phyloP scores from a whole-genome alignment of 768 basidiomycete species.

The Kwoniella bestiolae region DNA sequence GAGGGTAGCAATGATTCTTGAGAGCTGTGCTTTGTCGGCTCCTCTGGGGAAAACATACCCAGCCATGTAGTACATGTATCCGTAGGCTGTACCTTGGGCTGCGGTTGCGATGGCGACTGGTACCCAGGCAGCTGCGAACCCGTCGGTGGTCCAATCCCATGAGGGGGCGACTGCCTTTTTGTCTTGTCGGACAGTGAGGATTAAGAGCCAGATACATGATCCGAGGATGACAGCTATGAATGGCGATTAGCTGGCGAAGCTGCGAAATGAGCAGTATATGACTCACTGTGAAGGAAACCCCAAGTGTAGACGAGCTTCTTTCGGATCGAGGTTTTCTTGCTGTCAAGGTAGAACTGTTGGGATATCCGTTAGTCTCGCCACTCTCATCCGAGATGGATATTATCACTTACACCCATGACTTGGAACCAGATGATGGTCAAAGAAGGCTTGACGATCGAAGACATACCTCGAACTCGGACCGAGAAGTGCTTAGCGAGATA shows the following conservation, averaged over 20 bases:
- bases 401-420: slow-evolving; percentile 10
- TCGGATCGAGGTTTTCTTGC: slow-evolving; percentile 15
- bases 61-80: slow-evolving; percentile 23
- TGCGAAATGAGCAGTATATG: no score
- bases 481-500: slow-evolving; percentile 20
- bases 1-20: slow-evolving; percentile 24
- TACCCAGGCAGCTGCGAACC: slow-evolving; percentile 20
- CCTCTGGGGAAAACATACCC: slow-evolving; percentile 17
- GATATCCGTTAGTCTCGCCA: neutral
- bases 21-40: slow-evolving; percentile 12
- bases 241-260: no score
- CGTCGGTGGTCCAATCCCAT: slow-evolving; percentile 20
- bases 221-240: slow-evolving; percentile 13
- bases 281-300: slow-evolving; percentile 15
- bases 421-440: slow-evolving; percentile 26
- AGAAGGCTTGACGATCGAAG: slow-evolving; percentile 18
- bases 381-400: neutral
- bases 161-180: neutral
- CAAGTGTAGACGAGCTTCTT: slow-evolving; percentile 26
- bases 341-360: slow-evolving; percentile 16
- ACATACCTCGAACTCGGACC: slow-evolving; percentile 24
- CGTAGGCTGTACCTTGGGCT: slow-evolving; percentile 14
- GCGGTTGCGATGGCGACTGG: slow-evolving; percentile 6
- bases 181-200: slow-evolving; percentile 9
- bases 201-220: slow-evolving; percentile 20